Percentiles rank a stretch among this genome's conserved stretches.
phyloP scores from a whole-genome alignment of 495 filamentous ascomycete species.

The Evansstolkia leycettana region DNA sequence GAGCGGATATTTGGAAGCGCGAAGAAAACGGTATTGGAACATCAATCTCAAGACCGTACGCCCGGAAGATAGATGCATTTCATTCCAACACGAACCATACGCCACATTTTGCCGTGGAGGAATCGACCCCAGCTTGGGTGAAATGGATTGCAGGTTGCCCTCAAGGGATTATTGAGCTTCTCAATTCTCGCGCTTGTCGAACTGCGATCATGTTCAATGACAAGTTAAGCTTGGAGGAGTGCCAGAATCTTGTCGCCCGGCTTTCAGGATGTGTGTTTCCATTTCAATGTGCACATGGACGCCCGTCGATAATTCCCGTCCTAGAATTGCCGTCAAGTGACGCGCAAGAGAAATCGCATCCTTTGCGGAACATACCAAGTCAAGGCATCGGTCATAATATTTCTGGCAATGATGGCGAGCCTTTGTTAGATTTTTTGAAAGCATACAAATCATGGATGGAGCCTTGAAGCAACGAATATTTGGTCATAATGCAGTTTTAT shows the following conservation, averaged over 20 bases:
- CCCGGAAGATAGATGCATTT: background rate
- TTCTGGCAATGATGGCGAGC: too few relatives aligned
- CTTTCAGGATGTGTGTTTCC: constrained; percentile 68
- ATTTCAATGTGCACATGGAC: constrained; percentile 86
- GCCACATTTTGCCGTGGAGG: background rate
- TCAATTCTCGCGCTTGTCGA: constrained; percentile 83
- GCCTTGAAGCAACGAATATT: too few relatives aligned
- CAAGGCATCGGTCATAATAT: background rate
- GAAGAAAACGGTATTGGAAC: constrained; percentile 19
- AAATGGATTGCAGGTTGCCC: constrained; percentile 54
- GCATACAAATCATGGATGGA: too few relatives aligned
- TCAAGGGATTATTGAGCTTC: constrained; percentile 65
- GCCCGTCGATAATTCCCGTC: constrained; percentile 65
- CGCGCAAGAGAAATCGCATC: too few relatives aligned
- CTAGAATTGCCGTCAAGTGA: constrained; percentile 33
- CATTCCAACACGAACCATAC: too few relatives aligned
- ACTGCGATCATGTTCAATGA: constrained; percentile 98
- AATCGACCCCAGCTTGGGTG: constrained; percentile 33
- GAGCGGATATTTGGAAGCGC: constrained; percentile 58
- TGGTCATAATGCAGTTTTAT: too few relatives aligned
- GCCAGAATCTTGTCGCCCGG: constrained; percentile 44
- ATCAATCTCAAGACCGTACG: background rate
- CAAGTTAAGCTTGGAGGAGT: constrained; percentile 49
- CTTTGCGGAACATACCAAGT: background rate
- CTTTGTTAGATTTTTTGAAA: too few relatives aligned